phyloP scores from a whole-genome alignment of 2,329 filamentous ascomycete species.

The Cordyceps javanica region DNA sequence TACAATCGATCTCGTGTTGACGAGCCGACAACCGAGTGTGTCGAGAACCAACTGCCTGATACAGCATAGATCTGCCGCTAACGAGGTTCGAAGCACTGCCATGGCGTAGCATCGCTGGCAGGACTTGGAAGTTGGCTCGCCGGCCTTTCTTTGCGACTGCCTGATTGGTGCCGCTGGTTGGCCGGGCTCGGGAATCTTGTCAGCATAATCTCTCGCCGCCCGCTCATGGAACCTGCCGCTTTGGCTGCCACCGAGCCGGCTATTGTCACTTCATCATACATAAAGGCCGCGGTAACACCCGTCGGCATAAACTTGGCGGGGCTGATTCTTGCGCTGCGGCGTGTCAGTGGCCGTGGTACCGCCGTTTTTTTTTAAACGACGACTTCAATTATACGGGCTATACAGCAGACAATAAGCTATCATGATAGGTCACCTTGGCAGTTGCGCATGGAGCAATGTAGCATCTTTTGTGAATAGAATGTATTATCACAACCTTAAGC shows the following conservation, averaged over 20 bases:
- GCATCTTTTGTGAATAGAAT: not conserved
- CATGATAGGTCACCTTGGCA: not conserved
- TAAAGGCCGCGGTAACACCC: not conserved
- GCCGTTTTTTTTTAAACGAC: not conserved
- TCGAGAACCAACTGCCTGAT: slow-evolving; percentile 9
- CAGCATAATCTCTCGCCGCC: slow-evolving; percentile 5
- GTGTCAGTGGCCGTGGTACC: not conserved
- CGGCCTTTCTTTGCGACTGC: not conserved
- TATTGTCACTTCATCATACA: not conserved
- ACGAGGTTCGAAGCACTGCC: not conserved
- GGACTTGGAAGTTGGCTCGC: not conserved
- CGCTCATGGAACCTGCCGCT: not conserved
- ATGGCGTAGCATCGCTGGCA: not conserved
- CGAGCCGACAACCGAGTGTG: not conserved
- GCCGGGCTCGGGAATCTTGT: not conserved
- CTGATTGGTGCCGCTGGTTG: not conserved
- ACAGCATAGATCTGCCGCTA: slow-evolving; percentile 1
- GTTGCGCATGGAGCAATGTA: not conserved
- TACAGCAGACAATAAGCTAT: not conserved
- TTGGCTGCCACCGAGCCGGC: not conserved
- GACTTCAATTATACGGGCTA: not conserved
- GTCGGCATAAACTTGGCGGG: not conserved
- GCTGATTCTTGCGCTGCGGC: not conserved
- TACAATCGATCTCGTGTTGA: not conserved
- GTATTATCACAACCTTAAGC: not conserved